Evolutionary conservation across 805 yeast species (phyloP).

Genomic region (Metschnikowia baotianmanensis): DNA sequence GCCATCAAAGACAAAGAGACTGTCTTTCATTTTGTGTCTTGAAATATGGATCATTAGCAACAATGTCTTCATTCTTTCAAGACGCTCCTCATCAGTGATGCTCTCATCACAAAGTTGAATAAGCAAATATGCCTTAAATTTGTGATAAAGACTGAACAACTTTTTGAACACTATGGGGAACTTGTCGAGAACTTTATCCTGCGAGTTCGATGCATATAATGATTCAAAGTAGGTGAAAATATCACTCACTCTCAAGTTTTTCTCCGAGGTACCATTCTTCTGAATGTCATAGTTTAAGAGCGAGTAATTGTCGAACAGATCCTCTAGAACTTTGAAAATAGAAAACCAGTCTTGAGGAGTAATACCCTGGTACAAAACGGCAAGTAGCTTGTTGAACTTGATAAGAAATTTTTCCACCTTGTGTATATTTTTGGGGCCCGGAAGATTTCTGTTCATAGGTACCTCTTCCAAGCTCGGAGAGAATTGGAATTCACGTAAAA

Average conservation of each 20-base stretch:
- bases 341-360: constrained; percentile 75
- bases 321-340: constrained; percentile 70
- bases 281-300: constrained; percentile 55
- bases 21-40: constrained; percentile 62
- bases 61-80: constrained; percentile 65
- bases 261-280: constrained; percentile 43
- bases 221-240: constrained; percentile 68
- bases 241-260: constrained; percentile 60
- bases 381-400: constrained; percentile 60
- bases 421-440: constrained; percentile 43
- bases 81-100: constrained; percentile 58
- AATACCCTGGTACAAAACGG: constrained; percentile 54
- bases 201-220: constrained; percentile 48
- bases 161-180: constrained; percentile 71
- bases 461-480: constrained; percentile 43
- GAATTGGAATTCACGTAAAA: constrained; percentile 41
- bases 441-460: constrained; percentile 46
- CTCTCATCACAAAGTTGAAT: constrained; percentile 61
- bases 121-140: constrained; percentile 61
- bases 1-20: constrained; percentile 41
- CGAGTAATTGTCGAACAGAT: constrained; percentile 57
- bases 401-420: constrained; percentile 61
- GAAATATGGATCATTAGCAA: constrained; percentile 63
- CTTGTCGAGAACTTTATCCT: constrained; percentile 33
- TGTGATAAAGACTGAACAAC: constrained; percentile 63